These are phyloP conservation scores for Sporothrix mexicana DNA, from an alignment of 2,329 filamentous ascomycete genomes.

Conservation along the genomic window DNA sequence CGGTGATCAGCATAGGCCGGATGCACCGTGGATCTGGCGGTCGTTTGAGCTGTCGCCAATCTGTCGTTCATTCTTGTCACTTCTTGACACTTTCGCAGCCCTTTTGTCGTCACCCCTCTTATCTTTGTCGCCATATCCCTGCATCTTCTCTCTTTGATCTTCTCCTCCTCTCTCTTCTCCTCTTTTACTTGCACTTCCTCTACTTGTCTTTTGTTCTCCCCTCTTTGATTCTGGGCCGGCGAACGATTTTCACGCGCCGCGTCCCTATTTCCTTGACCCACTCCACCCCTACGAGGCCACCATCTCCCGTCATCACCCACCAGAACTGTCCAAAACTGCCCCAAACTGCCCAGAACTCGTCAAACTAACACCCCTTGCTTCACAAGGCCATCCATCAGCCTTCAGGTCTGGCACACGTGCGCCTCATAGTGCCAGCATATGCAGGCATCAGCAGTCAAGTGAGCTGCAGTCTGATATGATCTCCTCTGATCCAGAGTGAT, in stretches of 20 bases:
- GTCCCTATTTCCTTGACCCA: conserved; percentile 3
- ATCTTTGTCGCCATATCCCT: background rate
- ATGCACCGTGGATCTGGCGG: background rate
- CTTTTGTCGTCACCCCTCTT: background rate
- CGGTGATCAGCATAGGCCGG: conserved; percentile 2
- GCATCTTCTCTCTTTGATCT: background rate
- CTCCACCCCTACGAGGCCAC: conserved; percentile 7
- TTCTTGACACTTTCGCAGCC: background rate
- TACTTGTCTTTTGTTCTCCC: background rate
- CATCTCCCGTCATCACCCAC: background rate
- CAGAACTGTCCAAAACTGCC: background rate
- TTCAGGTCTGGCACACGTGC: conserved; percentile 17
- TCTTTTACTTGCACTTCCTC: background rate
- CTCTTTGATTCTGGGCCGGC: background rate
- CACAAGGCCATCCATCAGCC: conserved; percentile 12
- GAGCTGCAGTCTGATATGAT: conserved; percentile 12
- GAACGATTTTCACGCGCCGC: conserved; percentile 22
- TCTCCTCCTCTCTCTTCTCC: too few relatives aligned
- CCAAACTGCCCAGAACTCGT: too few relatives aligned
- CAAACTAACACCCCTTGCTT: conserved; percentile 16
- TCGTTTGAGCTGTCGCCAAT: background rate
- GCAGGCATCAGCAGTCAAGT: background rate
- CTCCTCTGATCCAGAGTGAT: too few relatives aligned
- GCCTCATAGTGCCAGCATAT: background rate
- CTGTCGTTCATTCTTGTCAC: background rate